Base-by-base conservation (phyloP, 129 eudicot species). In the Chrysanthemum seticuspe region DNA sequence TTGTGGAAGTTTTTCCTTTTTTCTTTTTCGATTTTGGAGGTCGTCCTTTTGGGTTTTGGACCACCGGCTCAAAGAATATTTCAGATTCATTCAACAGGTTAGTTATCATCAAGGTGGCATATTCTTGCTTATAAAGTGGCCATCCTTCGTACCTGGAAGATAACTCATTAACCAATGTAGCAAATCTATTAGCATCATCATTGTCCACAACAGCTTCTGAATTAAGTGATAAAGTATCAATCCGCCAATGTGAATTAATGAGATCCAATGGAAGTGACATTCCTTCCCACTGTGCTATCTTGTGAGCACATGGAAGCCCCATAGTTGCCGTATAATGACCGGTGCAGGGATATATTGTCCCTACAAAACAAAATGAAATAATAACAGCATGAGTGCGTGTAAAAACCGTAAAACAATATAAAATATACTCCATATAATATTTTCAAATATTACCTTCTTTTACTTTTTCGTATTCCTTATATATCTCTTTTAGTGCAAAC, bases 271-370 rank as follows among this genome's bases (percentile, higher is more conserved):
- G 21, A 56, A 56, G 62, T 56, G 62, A 13, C 62, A 4, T 15
- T 51, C n/a, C 18, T 13, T 56, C 21, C 62, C 6, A 13, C n/a
- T 56, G n/a, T 51, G 36, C 3, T 16, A 56, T 56, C 21, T 56
- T 56, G 62, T 56, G 18, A 56, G 11, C 12, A n/a, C 11, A 58
- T 4, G 31, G 27, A 58, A 58, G 63, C 4, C 63, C 63, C 31
- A 58, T 58, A 58, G 63, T 58, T n/a, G 31, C 63, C 27, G 21
- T 58, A 58, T 15, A 58, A 4, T 58, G 63, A 16, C 63, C 62
- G 6, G 62, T 56, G 62, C 27, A 19, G 2, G 63, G 63, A 58
- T 23, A 6, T 40, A 21, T 23, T 8, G n/a, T 9, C 25, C 65
- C 45, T 60, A 23, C 10, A 60, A 60, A 19, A 58, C 10, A 34